Percentiles rank a stretch among this genome's conserved stretches.
Evolutionary conservation across 2,329 filamentous ascomycete genomes (phyloP).

Genomic region (Rosellinia necatrix): DNA sequence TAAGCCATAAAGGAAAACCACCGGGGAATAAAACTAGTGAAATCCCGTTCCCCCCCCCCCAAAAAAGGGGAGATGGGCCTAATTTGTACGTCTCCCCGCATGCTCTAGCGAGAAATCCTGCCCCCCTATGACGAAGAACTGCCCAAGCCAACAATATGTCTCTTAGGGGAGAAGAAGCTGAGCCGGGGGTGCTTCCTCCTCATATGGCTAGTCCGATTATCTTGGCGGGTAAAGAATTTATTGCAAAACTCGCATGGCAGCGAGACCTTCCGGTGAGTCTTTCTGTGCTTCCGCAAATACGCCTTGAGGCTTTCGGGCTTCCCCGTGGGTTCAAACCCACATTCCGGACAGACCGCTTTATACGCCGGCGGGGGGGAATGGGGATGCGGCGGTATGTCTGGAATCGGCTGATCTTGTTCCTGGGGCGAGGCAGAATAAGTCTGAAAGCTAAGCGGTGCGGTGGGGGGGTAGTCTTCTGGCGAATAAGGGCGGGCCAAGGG

Average conservation of each 20-base stretch:
- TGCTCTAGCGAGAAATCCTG: no score
- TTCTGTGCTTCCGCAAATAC: conserved; percentile 17
- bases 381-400: no score
- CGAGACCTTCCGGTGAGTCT: neutral
- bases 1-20: no score
- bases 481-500: no score
- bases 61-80: no score
- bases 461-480: no score
- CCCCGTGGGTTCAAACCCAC: neutral
- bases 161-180: neutral
- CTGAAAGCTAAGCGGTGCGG: no score
- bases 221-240: conserved; percentile 7
- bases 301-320: neutral
- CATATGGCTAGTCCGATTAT: conserved; percentile 11
- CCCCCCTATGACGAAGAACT: neutral
- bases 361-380: neutral
- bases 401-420: no score
- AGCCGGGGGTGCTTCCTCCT: conserved; percentile 1
- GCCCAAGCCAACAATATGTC: conserved; percentile 3
- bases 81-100: no score
- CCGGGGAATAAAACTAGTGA: no score
- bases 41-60: no score
- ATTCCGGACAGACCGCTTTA: neutral
- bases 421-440: no score
- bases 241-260: neutral